These are phyloP conservation scores for Xylariaceae sp. DNA, from an alignment of 2,329 filamentous ascomycete species.

Conservation along the genomic window DNA sequence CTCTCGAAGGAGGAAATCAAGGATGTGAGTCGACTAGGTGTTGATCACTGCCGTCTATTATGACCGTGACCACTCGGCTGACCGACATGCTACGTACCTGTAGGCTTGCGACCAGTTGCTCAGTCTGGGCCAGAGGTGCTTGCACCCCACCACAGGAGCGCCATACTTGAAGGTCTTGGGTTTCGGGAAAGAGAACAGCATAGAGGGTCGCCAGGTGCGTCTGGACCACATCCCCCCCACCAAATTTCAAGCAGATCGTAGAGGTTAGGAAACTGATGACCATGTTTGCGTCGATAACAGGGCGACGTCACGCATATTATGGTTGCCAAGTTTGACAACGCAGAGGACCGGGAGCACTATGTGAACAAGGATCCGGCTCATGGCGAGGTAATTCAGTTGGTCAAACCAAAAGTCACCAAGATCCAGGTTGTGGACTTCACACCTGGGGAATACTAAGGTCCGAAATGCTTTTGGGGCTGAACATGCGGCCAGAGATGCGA, in stretches of 20 bases:
- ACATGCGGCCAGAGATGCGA: not conserved
- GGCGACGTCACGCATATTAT: slow-evolving; percentile 61
- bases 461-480: not conserved
- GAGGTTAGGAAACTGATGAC: not conserved
- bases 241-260: not conserved
- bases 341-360: slow-evolving; percentile 63
- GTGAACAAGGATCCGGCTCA: slow-evolving; percentile 57
- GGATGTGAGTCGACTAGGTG: slow-evolving; percentile 22
- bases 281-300: slow-evolving; percentile 31
- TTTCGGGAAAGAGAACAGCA: slow-evolving; percentile 56
- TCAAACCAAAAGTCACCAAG: slow-evolving; percentile 43
- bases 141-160: slow-evolving; percentile 52
- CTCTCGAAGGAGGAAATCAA: slow-evolving; percentile 28
- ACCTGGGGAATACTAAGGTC: slow-evolving; percentile 30
- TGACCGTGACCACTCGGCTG: not conserved
- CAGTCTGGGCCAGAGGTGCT: slow-evolving; percentile 49
- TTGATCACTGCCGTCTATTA: not conserved
- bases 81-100: slow-evolving; percentile 4
- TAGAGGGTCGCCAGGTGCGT: slow-evolving; percentile 54
- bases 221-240: not conserved
- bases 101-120: slow-evolving; percentile 35
- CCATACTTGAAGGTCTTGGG: slow-evolving; percentile 54
- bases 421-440: slow-evolving; percentile 55
- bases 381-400: slow-evolving; percentile 47
- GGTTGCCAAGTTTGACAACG: slow-evolving; percentile 57